Conservation (phyloP, 257 asterid species). For the Haberlea rhodopensis region DNA sequence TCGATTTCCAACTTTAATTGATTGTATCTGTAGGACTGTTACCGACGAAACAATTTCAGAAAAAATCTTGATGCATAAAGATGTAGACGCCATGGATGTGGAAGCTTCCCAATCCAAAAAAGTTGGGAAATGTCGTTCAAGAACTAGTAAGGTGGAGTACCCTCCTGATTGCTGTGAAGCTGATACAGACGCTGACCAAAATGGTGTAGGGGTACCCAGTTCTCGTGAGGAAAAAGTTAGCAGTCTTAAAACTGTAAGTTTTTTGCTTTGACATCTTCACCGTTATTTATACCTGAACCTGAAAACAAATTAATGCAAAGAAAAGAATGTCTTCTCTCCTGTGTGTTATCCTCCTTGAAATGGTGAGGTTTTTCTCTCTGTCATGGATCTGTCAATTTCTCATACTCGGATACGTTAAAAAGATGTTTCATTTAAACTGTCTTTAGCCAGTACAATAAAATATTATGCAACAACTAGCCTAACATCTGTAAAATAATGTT, state of each 20-base stretch:
- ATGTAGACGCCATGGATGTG: conserved; percentile 55
- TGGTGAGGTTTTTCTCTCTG: not conserved
- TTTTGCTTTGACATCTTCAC: conserved; percentile 14
- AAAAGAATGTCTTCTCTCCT: not conserved
- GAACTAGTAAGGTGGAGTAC: conserved; percentile 56
- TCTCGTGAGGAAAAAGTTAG: conserved; percentile 97
- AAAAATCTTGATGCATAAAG: conserved; percentile 46
- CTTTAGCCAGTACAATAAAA: not conserved
- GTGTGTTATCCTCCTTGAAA: conserved; percentile 15
- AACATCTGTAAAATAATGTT: no score
- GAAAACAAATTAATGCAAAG: not conserved
- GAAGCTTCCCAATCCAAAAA: conserved; percentile 64
- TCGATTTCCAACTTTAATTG: conserved; percentile 22
- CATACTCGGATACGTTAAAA: not conserved
- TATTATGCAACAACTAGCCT: not conserved
- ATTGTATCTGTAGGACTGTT: conserved; percentile 34
- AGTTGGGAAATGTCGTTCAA: conserved; percentile 62
- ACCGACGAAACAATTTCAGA: conserved; percentile 39
- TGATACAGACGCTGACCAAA: conserved; percentile 80
- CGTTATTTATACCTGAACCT: conserved; percentile 11
- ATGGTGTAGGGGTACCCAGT: conserved; percentile 63
- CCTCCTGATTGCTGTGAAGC: conserved; percentile 68
- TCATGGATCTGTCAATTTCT: conserved; percentile 5
- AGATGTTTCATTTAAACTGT: conserved; percentile 1
- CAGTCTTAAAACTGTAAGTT: conserved; percentile 94